Percentiles rank a stretch among this genome's conserved stretches.
Conservation (phyloP, 2,329 filamentous ascomycete species). For the Phaeosphaeriaceae sp. region DNA sequence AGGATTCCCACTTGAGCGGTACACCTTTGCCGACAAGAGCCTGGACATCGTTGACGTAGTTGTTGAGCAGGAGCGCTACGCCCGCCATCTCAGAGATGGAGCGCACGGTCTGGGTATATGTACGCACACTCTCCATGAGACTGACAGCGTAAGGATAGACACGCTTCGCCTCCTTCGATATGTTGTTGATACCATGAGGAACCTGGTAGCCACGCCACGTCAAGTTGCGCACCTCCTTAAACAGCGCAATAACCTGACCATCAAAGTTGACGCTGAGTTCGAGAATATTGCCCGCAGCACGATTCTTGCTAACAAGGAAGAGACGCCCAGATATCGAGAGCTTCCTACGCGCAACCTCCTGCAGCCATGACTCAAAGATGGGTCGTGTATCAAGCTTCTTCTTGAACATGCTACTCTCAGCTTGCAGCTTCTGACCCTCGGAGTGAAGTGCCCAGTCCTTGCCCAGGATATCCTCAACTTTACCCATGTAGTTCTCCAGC, state of each 20-base stretch:
- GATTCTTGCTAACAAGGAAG: slow-evolving; percentile 86
- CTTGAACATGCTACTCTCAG: slow-evolving; percentile 90
- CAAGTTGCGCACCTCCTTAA: slow-evolving; percentile 97
- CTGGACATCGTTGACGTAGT: slow-evolving; percentile 91
- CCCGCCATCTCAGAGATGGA: slow-evolving; percentile 85
- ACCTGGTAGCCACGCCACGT: slow-evolving; percentile 95
- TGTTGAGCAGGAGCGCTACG: slow-evolving; percentile 84
- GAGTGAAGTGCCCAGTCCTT: slow-evolving; percentile 93
- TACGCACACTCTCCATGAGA: slow-evolving; percentile 98
- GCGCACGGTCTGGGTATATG: slow-evolving; percentile 84
- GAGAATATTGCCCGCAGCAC: slow-evolving; percentile 86
- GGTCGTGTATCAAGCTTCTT: slow-evolving; percentile 94
- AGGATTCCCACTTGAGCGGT: slow-evolving; percentile 94
- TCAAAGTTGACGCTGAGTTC: slow-evolving; percentile 97
- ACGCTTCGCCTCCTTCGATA: slow-evolving; percentile 97
- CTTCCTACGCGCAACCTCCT: slow-evolving; percentile 85
- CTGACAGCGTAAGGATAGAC: slow-evolving; percentile 98
- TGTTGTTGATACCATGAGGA: slow-evolving; percentile 91
- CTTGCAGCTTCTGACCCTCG: slow-evolving; percentile 91
- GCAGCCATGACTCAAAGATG: slow-evolving; percentile 94
- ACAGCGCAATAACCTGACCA: slow-evolving; percentile 92
- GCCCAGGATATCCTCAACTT: slow-evolving; percentile 97
- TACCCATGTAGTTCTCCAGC: slow-evolving; percentile 95
- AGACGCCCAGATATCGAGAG: slow-evolving; percentile 91
- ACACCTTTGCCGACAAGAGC: slow-evolving; percentile 83